phyloP scores from a whole-genome alignment of 176 grass and related monocot species.

The Phyllostachys edulis region DNA sequence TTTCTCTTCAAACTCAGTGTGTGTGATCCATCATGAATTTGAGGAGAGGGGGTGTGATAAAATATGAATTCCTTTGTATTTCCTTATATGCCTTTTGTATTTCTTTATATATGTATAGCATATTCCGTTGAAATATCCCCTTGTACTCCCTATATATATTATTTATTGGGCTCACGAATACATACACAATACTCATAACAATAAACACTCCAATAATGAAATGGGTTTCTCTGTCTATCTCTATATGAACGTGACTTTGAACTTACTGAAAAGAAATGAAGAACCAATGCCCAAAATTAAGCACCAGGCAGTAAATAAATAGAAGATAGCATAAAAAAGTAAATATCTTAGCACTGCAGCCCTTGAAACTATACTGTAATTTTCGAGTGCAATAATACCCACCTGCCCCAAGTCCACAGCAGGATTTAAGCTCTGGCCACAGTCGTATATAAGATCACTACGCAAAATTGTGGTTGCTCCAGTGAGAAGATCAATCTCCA shows the following conservation, averaged over 20 bases:
- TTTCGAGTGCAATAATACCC: background rate
- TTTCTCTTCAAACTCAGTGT: too few species aligned
- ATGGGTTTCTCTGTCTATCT: background rate
- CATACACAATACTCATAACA: too few species aligned
- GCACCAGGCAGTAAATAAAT: background rate
- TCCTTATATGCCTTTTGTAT: too few species aligned
- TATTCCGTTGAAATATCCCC: too few species aligned
- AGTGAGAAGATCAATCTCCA: constrained; percentile 93
- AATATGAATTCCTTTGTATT: too few species aligned
- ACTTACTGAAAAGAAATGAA: background rate
- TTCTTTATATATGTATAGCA: too few species aligned
- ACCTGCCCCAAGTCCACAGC: constrained; percentile 96
- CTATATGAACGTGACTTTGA: background rate
- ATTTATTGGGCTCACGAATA: too few species aligned
- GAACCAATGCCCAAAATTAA: background rate
- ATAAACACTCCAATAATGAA: background rate
- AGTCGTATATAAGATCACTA: constrained; percentile 90
- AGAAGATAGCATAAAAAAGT: background rate
- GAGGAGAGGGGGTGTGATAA: too few species aligned
- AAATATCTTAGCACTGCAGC: background rate
- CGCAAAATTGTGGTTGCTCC: constrained; percentile 72
- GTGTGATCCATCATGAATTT: too few species aligned
- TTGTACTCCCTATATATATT: too few species aligned
- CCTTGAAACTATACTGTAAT: background rate
- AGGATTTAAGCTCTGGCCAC: constrained; percentile 93